A percentile compares a stretch with the other conserved stretches of the same genome.
phyloP scores from a whole-genome alignment of 2,329 filamentous ascomycete genomes.

The Sporothrix brunneoviolacea region DNA sequence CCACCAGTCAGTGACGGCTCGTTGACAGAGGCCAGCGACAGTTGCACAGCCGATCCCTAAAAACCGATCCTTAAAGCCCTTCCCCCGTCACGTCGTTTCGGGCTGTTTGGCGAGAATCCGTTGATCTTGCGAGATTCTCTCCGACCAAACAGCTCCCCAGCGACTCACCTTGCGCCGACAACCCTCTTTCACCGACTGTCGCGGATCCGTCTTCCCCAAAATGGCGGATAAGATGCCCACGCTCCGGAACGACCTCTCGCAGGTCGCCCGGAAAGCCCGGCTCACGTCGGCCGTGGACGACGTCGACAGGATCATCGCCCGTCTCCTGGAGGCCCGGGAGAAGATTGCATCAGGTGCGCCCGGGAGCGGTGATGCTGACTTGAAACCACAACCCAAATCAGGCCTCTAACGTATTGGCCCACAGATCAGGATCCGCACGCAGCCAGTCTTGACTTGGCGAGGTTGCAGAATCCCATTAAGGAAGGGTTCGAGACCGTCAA shows the following conservation, averaged over 20 bases:
- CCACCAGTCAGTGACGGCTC: too few relatives aligned
- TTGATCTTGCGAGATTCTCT: too few relatives aligned
- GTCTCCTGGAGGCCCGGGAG: constrained; percentile 67
- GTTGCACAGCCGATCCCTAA: too few relatives aligned
- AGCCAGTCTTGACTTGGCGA: constrained; percentile 68
- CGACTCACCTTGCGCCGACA: too few relatives aligned
- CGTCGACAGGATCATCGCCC: constrained; percentile 75
- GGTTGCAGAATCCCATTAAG: constrained; percentile 80
- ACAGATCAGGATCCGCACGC: constrained; percentile 56
- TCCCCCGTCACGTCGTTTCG: too few relatives aligned
- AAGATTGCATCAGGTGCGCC: constrained; percentile 61
- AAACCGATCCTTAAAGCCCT: too few relatives aligned
- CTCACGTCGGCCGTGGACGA: constrained; percentile 66
- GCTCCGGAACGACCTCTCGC: constrained; percentile 67
- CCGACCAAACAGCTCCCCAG: too few relatives aligned
- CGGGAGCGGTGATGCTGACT: background rate
- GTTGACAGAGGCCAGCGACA: too few relatives aligned
- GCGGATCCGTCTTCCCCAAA: background rate
- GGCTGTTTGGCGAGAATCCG: too few relatives aligned
- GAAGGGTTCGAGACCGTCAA: constrained; percentile 73
- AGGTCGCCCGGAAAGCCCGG: constrained; percentile 62
- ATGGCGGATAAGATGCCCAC: constrained; percentile 34
- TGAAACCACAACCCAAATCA: too few relatives aligned
- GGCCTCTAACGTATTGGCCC: constrained; percentile 1
- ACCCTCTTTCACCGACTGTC: too few relatives aligned